Base-by-base conservation (phyloP, 768 basidiomycete genomes). In the Collybia mongolica region DNA sequence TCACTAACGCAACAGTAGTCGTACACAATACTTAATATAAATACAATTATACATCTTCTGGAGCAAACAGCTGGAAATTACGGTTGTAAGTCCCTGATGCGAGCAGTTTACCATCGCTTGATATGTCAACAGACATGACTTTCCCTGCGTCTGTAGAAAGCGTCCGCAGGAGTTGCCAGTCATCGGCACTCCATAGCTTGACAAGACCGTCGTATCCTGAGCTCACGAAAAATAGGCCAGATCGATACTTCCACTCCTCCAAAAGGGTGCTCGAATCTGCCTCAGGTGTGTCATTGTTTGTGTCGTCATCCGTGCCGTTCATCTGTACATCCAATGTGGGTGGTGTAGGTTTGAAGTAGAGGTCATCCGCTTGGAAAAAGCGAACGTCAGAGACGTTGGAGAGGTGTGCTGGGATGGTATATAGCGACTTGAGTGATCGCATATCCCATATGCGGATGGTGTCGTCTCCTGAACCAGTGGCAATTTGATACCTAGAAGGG, bases 371-470 rank as follows among this genome's bases (percentile, higher is more conserved):
- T 40, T 85, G 81, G 83, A 95, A 98, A 76, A 98, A 99, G 24
- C 90, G 88, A 39, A 99, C 80, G 60, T 99, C 97, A 14, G 95
- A 89, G 45, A 98, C 89, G 64, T 95, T 96, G 48, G 90, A 94
- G 29, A 88, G 80, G 73, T 99, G 97, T 0, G 94, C 97, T 1
- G 96, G 95, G 57, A 98, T 97, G 37, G 93, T 98, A 68, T 97
- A 93, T 9, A 94, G 72, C n/a, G 93, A 85, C 58, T 88, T 93
- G 26, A 97, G 78, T 14, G 90, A 88, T 35, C 97, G 87, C 74
- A 98, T 84, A 71, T 99, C 97, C 97, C 97, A 99, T 76, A 98
- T 92, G 42, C 95, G 88, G 61, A 99, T 89, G 0, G 97, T 97
- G 64, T 98, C 97, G 68, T 99, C 97, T 39, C 91, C 93, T 3